A percentile compares a stretch with the other conserved stretches of the same genome.
Evolutionary conservation across 2,329 filamentous ascomycete genomes (phyloP).

Genomic region (Xylaria sp.): DNA sequence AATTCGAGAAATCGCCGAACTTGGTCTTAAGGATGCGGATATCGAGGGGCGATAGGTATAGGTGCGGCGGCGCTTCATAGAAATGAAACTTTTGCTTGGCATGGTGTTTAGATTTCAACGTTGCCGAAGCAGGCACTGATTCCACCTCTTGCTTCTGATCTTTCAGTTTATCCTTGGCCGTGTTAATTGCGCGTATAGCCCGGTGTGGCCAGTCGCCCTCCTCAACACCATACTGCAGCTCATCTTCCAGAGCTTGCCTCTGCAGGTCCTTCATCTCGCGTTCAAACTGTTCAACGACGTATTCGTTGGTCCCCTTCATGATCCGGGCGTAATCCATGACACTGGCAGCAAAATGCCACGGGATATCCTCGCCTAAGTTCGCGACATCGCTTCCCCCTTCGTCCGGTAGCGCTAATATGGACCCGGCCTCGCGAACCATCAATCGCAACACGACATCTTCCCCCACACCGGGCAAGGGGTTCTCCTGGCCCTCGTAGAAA

Average conservation of each 20-base stretch:
- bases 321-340: slow-evolving; percentile 94
- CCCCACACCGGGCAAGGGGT: slow-evolving; percentile 79
- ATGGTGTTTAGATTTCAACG: slow-evolving; percentile 44
- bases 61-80: slow-evolving; percentile 86
- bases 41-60: slow-evolving; percentile 89
- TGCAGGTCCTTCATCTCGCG: slow-evolving; percentile 79
- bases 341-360: slow-evolving; percentile 95
- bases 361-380: slow-evolving; percentile 77
- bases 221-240: slow-evolving; percentile 85
- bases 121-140: slow-evolving; percentile 40
- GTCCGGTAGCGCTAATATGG: slow-evolving; percentile 86
- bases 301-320: slow-evolving; percentile 92
- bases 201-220: slow-evolving; percentile 93
- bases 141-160: slow-evolving; percentile 53
- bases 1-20: slow-evolving; percentile 82
- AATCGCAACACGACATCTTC: slow-evolving; percentile 90
- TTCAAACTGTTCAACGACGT: slow-evolving; percentile 85
- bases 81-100: slow-evolving; percentile 76
- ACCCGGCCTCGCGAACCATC: slow-evolving; percentile 81
- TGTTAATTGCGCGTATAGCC: slow-evolving; percentile 77
- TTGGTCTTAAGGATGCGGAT: slow-evolving; percentile 92
- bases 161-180: slow-evolving; percentile 77
- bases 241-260: slow-evolving; percentile 85
- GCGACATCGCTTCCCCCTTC: slow-evolving; percentile 79
- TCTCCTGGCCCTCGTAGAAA: slow-evolving; percentile 91